Conservation (phyloP, 2,329 filamentous ascomycete genomes). For the Sordariomycetes sp. region DNA sequence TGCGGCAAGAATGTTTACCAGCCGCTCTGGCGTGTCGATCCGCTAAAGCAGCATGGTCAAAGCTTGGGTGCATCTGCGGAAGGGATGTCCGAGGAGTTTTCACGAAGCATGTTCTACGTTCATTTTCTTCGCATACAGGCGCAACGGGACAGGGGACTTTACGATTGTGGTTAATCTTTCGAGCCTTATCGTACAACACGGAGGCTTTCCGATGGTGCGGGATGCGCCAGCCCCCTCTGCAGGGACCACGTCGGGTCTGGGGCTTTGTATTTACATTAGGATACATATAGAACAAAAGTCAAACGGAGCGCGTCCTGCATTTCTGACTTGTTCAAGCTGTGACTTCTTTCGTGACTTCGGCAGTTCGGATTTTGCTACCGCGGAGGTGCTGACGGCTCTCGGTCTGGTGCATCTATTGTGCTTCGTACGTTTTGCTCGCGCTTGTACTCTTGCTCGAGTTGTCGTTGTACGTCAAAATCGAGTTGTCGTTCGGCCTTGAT, state of each 20-base stretch:
- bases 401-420: constrained; percentile 14
- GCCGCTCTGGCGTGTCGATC: constrained; percentile 65
- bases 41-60: constrained; percentile 43
- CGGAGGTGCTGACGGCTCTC: not conserved
- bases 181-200: not conserved
- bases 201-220: too few relatives aligned
- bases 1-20: constrained; percentile 92
- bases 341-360: not conserved
- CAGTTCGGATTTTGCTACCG: too few relatives aligned
- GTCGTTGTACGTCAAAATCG: constrained; percentile 87
- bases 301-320: too few relatives aligned
- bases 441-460: constrained; percentile 80
- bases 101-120: not conserved
- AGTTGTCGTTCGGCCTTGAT: constrained; percentile 84
- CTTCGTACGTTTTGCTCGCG: constrained; percentile 71
- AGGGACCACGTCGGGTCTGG: too few relatives aligned
- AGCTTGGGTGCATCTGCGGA: too few relatives aligned
- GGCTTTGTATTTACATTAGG: too few relatives aligned
- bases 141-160: not conserved
- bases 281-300: too few relatives aligned
- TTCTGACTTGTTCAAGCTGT: too few relatives aligned
- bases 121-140: constrained; percentile 1
- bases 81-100: not conserved
- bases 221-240: too few relatives aligned
- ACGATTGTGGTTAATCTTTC: not conserved